Evolutionary conservation across 345 rosid species (phyloP).

Genomic region (Combretum micranthum): DNA sequence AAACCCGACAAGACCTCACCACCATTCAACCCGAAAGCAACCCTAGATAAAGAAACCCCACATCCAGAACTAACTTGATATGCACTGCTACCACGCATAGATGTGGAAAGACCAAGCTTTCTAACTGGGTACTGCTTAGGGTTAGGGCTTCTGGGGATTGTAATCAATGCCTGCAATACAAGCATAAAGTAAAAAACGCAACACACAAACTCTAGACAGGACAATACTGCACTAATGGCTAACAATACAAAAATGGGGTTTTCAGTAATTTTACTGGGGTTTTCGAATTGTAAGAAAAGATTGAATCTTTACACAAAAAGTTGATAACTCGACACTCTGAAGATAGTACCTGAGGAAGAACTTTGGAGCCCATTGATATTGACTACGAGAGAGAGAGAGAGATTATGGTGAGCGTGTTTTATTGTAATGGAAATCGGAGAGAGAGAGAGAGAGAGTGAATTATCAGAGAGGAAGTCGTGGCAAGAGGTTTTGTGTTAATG

Average conservation of each 20-base stretch:
- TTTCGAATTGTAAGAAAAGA: no score
- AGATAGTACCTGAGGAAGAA: slow-evolving; percentile 53
- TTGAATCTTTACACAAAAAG: background rate
- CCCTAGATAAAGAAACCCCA: slow-evolving; percentile 22
- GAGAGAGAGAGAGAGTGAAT: slow-evolving; percentile 6
- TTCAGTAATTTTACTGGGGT: no score
- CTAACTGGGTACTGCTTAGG: slow-evolving; percentile 19
- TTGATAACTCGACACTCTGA: background rate
- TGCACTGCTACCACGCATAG: slow-evolving; percentile 18
- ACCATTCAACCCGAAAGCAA: slow-evolving; percentile 22
- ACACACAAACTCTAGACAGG: no score
- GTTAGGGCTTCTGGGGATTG: slow-evolving; percentile 37
- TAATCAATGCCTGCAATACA: slow-evolving; percentile 40
- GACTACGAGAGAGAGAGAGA: background rate
- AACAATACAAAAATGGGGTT: no score
- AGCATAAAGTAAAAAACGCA: background rate
- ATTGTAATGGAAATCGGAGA: no score
- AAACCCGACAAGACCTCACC: slow-evolving; percentile 18
- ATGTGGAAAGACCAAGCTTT: slow-evolving; percentile 38
- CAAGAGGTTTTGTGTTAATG: slow-evolving; percentile 2
- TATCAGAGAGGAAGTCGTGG: slow-evolving; percentile 4
- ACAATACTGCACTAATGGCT: no score
- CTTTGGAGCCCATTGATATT: slow-evolving; percentile 20
- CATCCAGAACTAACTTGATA: slow-evolving; percentile 11
- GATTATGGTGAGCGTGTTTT: no score